A percentile compares a stretch with the other conserved stretches of the same genome.
Conservation (phyloP, 352 stramenopile genomes). For the Globisporangium abappressorium region DNA sequence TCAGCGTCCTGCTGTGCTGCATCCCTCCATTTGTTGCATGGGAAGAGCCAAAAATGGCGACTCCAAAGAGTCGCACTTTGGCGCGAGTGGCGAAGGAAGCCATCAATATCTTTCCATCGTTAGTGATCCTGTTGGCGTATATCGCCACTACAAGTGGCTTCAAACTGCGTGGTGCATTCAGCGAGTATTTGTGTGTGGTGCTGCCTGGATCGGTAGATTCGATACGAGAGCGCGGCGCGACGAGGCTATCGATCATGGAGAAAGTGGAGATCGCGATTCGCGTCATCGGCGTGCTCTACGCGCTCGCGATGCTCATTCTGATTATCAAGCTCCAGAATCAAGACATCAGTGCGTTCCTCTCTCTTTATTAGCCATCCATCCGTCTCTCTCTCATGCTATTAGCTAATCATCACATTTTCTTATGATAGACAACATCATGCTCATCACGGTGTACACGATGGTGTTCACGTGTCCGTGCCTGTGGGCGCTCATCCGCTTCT, state of each 20-base stretch:
- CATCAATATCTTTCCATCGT: background rate
- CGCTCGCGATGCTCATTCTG: conserved; percentile 50
- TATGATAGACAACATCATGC: conserved; percentile 60
- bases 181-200: no score
- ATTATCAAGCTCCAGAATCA: conserved; percentile 49
- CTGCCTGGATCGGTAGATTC: no score
- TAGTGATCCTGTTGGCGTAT: background rate
- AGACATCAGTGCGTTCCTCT: conserved; percentile 44
- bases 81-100: background rate
- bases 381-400: background rate
- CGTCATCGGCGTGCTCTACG: conserved; percentile 49
- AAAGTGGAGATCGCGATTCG: conserved; percentile 72
- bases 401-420: background rate
- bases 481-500: conserved; percentile 77
- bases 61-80: background rate
- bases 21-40: no score
- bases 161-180: no score
- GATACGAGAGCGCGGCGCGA: background rate
- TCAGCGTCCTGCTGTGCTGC: no score
- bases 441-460: conserved; percentile 78
- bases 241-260: conserved; percentile 30
- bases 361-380: background rate
- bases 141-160: background rate
- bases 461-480: conserved; percentile 81
- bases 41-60: background rate